Evolutionary conservation across 2,329 filamentous ascomycete species (phyloP).

Genomic region (Aspergillus udagawae): DNA sequence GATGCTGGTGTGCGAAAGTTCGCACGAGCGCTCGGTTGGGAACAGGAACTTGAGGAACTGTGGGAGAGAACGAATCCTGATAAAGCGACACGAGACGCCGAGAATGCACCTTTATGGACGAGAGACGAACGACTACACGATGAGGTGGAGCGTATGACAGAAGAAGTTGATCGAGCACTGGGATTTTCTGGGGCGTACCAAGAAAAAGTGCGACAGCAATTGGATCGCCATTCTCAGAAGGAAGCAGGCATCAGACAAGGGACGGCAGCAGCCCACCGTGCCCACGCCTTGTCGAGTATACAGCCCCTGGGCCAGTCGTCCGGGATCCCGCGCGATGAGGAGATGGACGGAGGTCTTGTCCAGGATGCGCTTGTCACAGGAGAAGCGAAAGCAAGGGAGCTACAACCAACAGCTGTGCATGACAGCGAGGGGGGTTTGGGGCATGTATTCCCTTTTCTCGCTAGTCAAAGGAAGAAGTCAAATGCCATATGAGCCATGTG

Average conservation of each 20-base stretch:
- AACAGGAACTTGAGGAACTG: constrained; percentile 70
- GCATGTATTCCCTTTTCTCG: constrained; percentile 37
- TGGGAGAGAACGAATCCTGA: constrained; percentile 68
- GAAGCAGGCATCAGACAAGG: background rate
- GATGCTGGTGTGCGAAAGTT: constrained; percentile 76
- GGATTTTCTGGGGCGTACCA: constrained; percentile 46
- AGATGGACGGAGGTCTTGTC: background rate
- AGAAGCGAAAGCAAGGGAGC: background rate
- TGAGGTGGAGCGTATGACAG: constrained; percentile 56
- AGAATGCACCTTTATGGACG: constrained; percentile 36
- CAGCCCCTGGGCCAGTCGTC: background rate
- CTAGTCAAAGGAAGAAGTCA: constrained; percentile 13
- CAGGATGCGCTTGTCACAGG: background rate
- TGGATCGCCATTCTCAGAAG: constrained; percentile 16
- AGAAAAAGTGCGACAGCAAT: constrained; percentile 33
- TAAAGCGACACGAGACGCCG: constrained; percentile 48
- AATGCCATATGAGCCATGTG: background rate
- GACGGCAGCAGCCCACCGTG: background rate
- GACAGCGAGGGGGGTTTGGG: constrained; percentile 18
- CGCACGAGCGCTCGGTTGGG: constrained; percentile 78
- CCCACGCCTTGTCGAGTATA: background rate
- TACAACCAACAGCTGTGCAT: constrained; percentile 1
- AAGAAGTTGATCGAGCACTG: constrained; percentile 55
- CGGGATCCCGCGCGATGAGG: background rate
- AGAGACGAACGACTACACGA: constrained; percentile 56